Base-by-base conservation (phyloP, 2,329 filamentous ascomycete genomes). In the Elsinoe arachidis region DNA sequence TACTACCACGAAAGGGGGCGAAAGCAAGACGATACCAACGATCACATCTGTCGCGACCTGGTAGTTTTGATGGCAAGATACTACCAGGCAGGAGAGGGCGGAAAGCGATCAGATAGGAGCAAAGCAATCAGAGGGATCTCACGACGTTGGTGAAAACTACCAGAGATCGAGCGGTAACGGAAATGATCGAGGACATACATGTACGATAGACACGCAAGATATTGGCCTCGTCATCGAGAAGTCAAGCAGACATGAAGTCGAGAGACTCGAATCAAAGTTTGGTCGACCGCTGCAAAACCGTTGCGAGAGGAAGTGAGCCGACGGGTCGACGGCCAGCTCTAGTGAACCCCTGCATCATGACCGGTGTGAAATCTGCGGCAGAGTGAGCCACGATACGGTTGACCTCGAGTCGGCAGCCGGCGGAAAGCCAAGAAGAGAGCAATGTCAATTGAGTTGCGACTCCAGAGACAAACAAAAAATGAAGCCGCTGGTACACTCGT, bases 251-350 rank as follows among this genome's bases (percentile, higher is more conserved):
- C 11, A 35, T 51, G 46, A 51, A 51, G 26, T 34, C 14, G 21
- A 17, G 30, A 15, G 23, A 34, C 15, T 30, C 26, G 26, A 17
- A 35, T 26, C 21, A 51, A 26, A 19, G 19, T 51, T 51, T 26
- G 14, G 33, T 34, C n/a, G 26, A 17, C 34, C 12, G 11, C 17
- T 51, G 46, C 46, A 51, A 34, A 14, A 19, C 49, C 49, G 49
- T 53, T 53, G 49, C 47, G 15, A 52, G 30, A 52, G 47, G 47
- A 37, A 52, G 47, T 34, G 26, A 52, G 47, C 47, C 47, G 47
- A 37, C 10, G 19, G 43, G 43, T 30, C 23, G 38, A 26, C 23
- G 38, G n/a, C 38, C 19, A 19, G 39, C 15, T 26, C 26, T 51
- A 30, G 26, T 30, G 26, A 30, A 49, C 44, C 44, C 44, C 44